Percentiles rank a stretch among this genome's conserved stretches.
phyloP scores from a whole-genome alignment of 2,329 filamentous ascomycete genomes.

The Exophiala phaeomuriformis region DNA sequence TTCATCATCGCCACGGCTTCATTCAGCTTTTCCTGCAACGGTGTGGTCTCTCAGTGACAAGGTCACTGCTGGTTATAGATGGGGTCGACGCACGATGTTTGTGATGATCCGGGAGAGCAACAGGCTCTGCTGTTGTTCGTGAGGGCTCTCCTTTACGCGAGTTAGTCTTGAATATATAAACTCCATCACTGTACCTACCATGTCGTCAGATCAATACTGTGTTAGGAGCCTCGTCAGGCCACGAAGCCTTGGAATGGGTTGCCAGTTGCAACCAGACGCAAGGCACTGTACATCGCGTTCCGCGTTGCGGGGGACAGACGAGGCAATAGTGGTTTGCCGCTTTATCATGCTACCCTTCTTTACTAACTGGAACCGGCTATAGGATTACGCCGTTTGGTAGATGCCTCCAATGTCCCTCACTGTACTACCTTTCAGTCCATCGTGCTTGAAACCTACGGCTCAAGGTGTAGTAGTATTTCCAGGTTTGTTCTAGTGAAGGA shows the following conservation, averaged over 20 bases:
- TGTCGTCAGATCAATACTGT: background rate
- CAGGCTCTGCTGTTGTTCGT: slow-evolving; percentile 94
- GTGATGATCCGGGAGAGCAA: slow-evolving; percentile 92
- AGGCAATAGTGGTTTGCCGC: too few relatives aligned
- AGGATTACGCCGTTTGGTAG: background rate
- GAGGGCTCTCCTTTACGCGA: slow-evolving; percentile 68
- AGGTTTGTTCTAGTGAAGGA: too few relatives aligned
- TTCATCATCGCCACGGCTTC: slow-evolving; percentile 90
- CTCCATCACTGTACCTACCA: background rate
- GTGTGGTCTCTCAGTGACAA: slow-evolving; percentile 3
- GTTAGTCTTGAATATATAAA: background rate
- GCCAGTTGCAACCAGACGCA: background rate
- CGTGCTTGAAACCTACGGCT: too few relatives aligned
- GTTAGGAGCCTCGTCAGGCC: background rate
- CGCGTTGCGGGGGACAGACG: background rate
- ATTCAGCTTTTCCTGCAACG: slow-evolving; percentile 81
- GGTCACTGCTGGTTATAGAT: slow-evolving; percentile 14
- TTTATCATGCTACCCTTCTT: background rate
- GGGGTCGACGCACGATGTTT: slow-evolving; percentile 66
- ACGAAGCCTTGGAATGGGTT: background rate
- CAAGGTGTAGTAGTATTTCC: too few relatives aligned
- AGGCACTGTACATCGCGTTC: background rate
- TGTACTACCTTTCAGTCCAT: too few relatives aligned
- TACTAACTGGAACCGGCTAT: background rate
- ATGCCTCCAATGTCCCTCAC: too few relatives aligned